phyloP scores from a whole-genome alignment of 768 basidiomycete genomes.

The Neoboletus brunneissimus region DNA sequence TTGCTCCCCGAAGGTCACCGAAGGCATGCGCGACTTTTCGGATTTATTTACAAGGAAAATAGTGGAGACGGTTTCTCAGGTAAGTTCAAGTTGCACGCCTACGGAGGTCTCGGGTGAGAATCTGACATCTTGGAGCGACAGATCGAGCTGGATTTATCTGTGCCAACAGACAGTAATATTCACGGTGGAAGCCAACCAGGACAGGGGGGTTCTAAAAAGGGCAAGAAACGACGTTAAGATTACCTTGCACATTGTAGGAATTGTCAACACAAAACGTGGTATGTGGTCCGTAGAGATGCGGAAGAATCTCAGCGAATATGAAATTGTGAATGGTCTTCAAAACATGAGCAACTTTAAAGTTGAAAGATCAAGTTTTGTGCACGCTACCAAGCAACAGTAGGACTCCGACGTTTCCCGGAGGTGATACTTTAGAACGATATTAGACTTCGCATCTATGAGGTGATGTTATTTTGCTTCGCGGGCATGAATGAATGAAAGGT shows the following conservation, averaged over 20 bases:
- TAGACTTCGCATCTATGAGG: neutral
- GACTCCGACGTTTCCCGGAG: no score
- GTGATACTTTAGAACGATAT: neutral
- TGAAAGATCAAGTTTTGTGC: neutral
- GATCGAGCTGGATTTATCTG: slow-evolving; percentile 2
- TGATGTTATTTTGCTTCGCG: neutral
- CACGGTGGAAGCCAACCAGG: no score
- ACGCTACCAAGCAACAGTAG: neutral
- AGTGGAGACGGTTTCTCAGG: slow-evolving; percentile 12
- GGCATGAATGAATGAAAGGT: neutral
- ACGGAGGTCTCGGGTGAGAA: neutral
- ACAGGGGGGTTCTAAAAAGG: neutral
- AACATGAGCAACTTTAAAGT: neutral
- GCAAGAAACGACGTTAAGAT: neutral
- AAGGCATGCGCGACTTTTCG: slow-evolving; percentile 10
- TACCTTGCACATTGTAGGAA: neutral
- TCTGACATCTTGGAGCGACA: neutral
- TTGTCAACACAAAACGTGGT: neutral
- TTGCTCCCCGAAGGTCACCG: slow-evolving; percentile 3
- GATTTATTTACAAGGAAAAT: no score
- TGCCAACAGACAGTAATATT: neutral
- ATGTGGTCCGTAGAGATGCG: neutral
- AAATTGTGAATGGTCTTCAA: neutral
- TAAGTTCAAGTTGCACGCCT: no score
- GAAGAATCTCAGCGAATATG: neutral